Evolutionary conservation across 192 early-diverging fungal genomes (phyloP).

Genomic region (Coemansia sp.): DNA sequence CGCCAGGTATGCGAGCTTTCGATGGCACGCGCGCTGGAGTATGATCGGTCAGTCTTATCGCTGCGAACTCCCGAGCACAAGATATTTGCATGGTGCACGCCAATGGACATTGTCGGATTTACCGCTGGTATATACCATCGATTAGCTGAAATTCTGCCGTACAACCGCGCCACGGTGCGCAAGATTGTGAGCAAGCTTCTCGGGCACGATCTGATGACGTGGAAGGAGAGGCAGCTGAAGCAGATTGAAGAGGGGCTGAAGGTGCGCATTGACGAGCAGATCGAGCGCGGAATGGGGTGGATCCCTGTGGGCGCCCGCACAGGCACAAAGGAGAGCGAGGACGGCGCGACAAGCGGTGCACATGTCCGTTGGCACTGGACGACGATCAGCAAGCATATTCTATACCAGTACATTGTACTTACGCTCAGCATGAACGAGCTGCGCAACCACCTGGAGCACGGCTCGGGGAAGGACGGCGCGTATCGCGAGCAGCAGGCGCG

Average conservation of each 20-base stretch:
- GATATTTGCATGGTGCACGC: slow-evolving; percentile 50
- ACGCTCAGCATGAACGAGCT: slow-evolving; percentile 48
- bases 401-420: slow-evolving; percentile 55
- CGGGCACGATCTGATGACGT: slow-evolving; percentile 41
- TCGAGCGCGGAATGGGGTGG: slow-evolving; percentile 49
- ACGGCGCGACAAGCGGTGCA: slow-evolving; percentile 15
- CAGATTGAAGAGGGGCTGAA: slow-evolving; percentile 53
- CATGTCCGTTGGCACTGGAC: slow-evolving; percentile 57
- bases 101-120: slow-evolving; percentile 51
- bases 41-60: slow-evolving; percentile 39
- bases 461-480: slow-evolving; percentile 27
- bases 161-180: slow-evolving; percentile 52
- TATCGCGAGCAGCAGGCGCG: slow-evolving; percentile 54
- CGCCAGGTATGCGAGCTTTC: slow-evolving; percentile 54
- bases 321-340: slow-evolving; percentile 27
- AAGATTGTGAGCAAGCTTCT: slow-evolving; percentile 54
- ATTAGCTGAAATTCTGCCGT: slow-evolving; percentile 39
- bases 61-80: slow-evolving; percentile 42
- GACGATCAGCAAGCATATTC: slow-evolving; percentile 51
- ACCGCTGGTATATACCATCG: slow-evolving; percentile 39
- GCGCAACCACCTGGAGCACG: slow-evolving; percentile 28
- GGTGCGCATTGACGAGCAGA: slow-evolving; percentile 48
- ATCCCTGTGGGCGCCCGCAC: slow-evolving; percentile 40
- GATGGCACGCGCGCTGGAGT: slow-evolving; percentile 48
- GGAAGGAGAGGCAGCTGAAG: slow-evolving; percentile 54